These are phyloP conservation scores for Nevesoporus exiguus DNA, from an alignment of 768 basidiomycete genomes.

Conservation along the genomic window DNA sequence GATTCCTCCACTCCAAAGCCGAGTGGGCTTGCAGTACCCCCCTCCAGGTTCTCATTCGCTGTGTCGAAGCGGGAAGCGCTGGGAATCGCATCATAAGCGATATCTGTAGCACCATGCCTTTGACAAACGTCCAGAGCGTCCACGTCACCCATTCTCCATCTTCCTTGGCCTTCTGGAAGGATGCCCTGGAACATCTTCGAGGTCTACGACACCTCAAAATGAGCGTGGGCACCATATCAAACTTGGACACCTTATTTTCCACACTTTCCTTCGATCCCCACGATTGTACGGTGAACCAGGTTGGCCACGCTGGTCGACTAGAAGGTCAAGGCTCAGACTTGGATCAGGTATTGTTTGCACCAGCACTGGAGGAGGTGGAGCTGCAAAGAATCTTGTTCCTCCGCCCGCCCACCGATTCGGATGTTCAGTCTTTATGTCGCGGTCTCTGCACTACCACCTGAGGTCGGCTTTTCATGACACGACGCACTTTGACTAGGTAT, in stretches of 20 bases:
- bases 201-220: slow-evolving; percentile 1
- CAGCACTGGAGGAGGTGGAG: not conserved
- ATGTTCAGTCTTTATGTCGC: not conserved
- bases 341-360: not conserved
- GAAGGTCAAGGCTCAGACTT: too few species aligned
- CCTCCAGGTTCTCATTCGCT: not conserved
- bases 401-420: too few species aligned
- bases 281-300: not conserved
- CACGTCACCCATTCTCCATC: not conserved
- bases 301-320: too few species aligned
- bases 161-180: slow-evolving; percentile 4
- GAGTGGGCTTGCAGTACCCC: not conserved
- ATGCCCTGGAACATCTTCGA: not conserved
- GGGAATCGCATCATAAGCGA: not conserved
- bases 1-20: not conserved
- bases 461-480: not conserved
- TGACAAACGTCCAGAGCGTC: not conserved
- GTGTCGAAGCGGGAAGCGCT: not conserved
- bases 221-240: not conserved
- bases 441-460: not conserved
- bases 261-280: not conserved
- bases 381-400: not conserved
- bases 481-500: not conserved
- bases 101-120: not conserved
- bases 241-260: not conserved